Evolutionary conservation across 257 asterid species (phyloP).

Genomic region (Rehmannia glutinosa): DNA sequence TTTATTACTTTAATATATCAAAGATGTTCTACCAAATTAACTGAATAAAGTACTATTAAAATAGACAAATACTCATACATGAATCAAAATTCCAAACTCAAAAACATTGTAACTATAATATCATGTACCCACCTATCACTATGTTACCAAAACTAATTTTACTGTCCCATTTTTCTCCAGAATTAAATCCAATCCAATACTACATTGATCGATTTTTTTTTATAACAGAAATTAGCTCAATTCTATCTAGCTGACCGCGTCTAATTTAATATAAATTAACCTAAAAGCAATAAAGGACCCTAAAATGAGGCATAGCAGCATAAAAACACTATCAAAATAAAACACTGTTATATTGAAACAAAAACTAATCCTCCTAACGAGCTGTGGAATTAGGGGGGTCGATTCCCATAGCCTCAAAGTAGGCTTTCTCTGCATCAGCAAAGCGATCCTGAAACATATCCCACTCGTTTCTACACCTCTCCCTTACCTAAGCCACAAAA

Average conservation of each 20-base stretch:
- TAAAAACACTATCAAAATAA: too few relatives aligned
- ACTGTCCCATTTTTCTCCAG: background rate
- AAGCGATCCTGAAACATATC: background rate
- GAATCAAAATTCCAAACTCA: too few relatives aligned
- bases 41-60: too few relatives aligned
- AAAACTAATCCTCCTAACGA: conserved; percentile 26
- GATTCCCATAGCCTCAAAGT: conserved; percentile 36
- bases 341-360: background rate
- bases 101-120: too few relatives aligned
- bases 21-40: too few relatives aligned
- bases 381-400: conserved; percentile 44
- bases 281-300: too few relatives aligned
- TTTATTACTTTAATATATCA: too few relatives aligned
- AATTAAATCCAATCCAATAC: background rate
- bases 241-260: background rate
- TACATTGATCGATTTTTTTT: background rate
- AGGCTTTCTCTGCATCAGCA: background rate
- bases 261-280: too few relatives aligned
- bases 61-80: too few relatives aligned
- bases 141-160: background rate
- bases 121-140: too few relatives aligned
- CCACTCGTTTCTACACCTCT: background rate
- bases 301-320: too few relatives aligned
- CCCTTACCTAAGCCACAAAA: background rate
- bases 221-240: background rate